Evolutionary conservation across 1,139 yeast species (phyloP).

Genomic region (Sugiyamaella sp.): DNA sequence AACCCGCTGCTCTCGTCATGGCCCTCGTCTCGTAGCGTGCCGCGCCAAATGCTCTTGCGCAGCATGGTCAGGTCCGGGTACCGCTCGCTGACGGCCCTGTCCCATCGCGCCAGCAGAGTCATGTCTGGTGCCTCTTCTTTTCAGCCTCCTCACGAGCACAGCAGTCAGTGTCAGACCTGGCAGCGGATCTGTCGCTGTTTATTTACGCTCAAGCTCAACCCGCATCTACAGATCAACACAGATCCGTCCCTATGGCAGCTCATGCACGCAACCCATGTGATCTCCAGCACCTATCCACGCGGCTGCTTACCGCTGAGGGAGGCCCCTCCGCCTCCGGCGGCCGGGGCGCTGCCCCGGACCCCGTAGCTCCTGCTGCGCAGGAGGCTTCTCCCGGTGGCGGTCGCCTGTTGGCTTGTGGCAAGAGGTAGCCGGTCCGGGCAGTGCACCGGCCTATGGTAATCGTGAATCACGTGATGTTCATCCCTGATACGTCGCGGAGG

Average conservation of each 20-base stretch:
- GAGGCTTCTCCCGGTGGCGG: too few species aligned
- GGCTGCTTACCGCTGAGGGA: too few species aligned
- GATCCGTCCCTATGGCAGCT: background rate
- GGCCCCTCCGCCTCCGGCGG: too few species aligned
- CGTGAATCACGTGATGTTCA: too few species aligned
- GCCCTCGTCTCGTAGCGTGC: slow-evolving; percentile 17
- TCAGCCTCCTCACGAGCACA: background rate
- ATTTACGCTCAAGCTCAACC: background rate
- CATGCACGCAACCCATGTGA: slow-evolving; percentile 10
- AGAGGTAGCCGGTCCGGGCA: too few species aligned
- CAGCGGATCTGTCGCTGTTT: too few species aligned
- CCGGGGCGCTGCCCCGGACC: too few species aligned
- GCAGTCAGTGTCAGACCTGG: slow-evolving; percentile 8
- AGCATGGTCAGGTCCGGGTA: slow-evolving; percentile 27
- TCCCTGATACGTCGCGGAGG: too few species aligned
- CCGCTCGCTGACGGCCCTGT: slow-evolving; percentile 22
- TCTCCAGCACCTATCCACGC: too few species aligned
- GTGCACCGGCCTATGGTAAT: too few species aligned
- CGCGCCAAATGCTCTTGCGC: slow-evolving; percentile 25
- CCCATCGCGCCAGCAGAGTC: slow-evolving; percentile 17
- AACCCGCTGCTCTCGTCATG: slow-evolving; percentile 9
- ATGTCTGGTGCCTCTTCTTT: background rate
- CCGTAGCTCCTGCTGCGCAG: too few species aligned
- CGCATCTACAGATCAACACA: slow-evolving; percentile 3
- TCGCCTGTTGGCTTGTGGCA: too few species aligned